Percentiles rank a stretch among this genome's conserved stretches.
These are phyloP conservation scores for Nannochloris sp. DNA, from an alignment of 139 green algal genomes.

Conservation along the genomic window DNA sequence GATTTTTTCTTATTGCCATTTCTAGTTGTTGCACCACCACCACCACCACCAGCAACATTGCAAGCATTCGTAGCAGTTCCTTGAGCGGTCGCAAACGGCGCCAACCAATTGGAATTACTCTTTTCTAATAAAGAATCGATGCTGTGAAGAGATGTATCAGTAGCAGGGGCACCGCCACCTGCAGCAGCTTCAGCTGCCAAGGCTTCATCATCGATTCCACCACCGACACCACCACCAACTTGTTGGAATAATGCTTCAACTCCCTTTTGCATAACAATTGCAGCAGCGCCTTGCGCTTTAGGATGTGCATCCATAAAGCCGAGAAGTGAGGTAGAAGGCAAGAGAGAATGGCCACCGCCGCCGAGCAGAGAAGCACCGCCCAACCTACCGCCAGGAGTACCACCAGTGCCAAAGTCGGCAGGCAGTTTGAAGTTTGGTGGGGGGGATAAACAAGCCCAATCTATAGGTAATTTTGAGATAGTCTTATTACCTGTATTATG, in stretches of 20 bases:
- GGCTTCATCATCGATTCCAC: too few species aligned
- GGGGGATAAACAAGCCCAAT: constrained; percentile 14
- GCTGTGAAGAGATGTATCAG: too few species aligned
- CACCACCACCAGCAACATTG: too few species aligned
- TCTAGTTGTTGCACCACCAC: too few species aligned
- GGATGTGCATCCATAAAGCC: neutral
- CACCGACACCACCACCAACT: constrained; percentile 9
- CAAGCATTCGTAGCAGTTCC: too few species aligned
- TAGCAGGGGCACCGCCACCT: neutral
- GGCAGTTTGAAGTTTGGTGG: constrained; percentile 23
- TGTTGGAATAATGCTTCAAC: neutral
- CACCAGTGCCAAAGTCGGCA: constrained; percentile 4
- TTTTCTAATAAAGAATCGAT: too few species aligned
- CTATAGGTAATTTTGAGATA: too few species aligned
- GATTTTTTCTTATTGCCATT: too few species aligned
- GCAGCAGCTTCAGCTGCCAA: neutral
- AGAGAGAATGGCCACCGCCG: neutral
- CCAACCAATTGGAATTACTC: too few species aligned
- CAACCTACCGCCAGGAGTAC: neutral
- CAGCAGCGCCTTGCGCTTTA: neutral
- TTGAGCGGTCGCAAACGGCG: too few species aligned
- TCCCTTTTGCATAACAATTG: neutral
- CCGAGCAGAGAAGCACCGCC: neutral
- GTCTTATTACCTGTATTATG: too few species aligned
- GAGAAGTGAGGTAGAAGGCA: neutral